Evolutionary conservation across 169 alveolate species (phyloP), one percentile per base, ranked within the genome.

Genomic region (Plasmodium gallinaceum): DNA sequence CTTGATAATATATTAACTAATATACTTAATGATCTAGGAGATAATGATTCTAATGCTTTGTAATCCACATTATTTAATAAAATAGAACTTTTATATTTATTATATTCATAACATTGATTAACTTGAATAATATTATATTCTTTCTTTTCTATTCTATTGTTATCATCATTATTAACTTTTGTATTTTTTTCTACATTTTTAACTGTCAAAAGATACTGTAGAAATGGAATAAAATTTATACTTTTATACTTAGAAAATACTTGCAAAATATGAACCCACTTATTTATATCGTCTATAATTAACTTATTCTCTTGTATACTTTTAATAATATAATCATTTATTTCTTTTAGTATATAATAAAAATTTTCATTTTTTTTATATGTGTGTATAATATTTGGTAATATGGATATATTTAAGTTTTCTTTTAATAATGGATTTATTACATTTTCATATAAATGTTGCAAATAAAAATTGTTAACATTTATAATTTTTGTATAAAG

Each of bases 351-450:
- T 37, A 78, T 37, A 39, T 48, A 18, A 43, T 78, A 32, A 51
- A 51, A 64, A 7, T 65, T 45, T 62, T 78, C 76, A 48, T 26
- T 18, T 66, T 57, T 78, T 37, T 78, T 78, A 78, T 46, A 78
- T 20, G 89, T 78, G 64, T 65, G 64, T 45, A 78, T 69, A 32
- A 78, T 66, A 45, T 78, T 78, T 9, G 89, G 76, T 65, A 78
- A 20, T 7, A 57, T 16, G 9, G n/a, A 2, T 5, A 70, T 10
- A 65, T 78, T 57, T 7, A 52, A 22, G 4, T 58, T 58, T 18
- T 65, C 43, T n/a, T 65, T 78, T 26, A 78, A 57, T 51, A 78
- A 57, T 14, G 89, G 89, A 16, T 65, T 20, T n/a, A 78, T 45
- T 3, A 78, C 10, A 32, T 78, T 54, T 37, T 39, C 18, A 32